Conservation (phyloP, 768 basidiomycete genomes). For the Calocera viscosa region DNA sequence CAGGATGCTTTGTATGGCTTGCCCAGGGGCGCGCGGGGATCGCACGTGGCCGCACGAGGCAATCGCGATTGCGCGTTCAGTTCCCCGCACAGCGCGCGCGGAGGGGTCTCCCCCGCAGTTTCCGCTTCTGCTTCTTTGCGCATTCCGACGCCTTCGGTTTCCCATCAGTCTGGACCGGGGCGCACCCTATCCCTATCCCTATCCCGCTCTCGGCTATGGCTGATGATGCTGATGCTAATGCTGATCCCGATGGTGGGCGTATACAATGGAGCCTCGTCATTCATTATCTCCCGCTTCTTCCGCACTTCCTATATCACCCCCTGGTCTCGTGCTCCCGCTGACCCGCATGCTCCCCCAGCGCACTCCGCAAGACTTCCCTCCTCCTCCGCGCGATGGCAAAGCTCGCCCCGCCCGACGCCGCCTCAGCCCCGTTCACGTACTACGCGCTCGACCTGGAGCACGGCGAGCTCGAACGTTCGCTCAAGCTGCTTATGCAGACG, state of each 20-base stretch:
- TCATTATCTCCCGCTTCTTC: not conserved
- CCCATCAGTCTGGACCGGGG: not conserved
- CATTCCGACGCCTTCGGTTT: not conserved
- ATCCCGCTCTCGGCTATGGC: not conserved
- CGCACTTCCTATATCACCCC: not conserved
- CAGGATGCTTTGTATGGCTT: too few relatives aligned
- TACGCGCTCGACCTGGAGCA: constrained; percentile 90
- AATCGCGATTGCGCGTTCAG: too few relatives aligned
- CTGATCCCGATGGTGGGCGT: not conserved
- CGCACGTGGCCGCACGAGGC: too few relatives aligned
- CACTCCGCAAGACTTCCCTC: constrained; percentile 79
- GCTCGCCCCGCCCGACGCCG: constrained; percentile 29
- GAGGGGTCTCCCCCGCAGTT: not conserved
- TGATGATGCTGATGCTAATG: constrained; percentile 11
- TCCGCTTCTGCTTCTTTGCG: not conserved
- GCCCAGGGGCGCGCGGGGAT: too few relatives aligned
- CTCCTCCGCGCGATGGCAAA: constrained; percentile 60
- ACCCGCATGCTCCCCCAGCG: constrained; percentile 33
- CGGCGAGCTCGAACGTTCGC: constrained; percentile 69
- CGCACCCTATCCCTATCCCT: not conserved
- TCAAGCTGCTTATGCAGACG: constrained; percentile 48
- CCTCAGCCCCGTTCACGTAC: constrained; percentile 51
- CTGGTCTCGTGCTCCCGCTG: constrained; percentile 4
- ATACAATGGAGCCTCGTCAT: not conserved
- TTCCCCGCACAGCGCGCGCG: too few relatives aligned